Base-by-base conservation (phyloP, 164 flowering plant species). In the Santalum album region DNA sequence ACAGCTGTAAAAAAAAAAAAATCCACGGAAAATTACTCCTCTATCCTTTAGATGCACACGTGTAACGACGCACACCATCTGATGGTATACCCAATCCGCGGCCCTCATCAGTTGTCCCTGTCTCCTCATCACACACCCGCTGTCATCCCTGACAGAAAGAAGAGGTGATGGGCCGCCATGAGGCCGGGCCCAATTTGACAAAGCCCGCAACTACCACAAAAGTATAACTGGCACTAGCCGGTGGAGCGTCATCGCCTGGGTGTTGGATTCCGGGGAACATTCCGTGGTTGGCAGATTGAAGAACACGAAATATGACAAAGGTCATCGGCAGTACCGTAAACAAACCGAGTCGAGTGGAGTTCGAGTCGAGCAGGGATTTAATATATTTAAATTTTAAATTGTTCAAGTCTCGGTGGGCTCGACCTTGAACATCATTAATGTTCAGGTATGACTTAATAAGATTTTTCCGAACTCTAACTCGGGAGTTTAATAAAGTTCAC, bases 111-210 rank as follows among this genome's bases (percentile, higher is more conserved):
- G 15, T n/a, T 63, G 66, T 59, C 65, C 54, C 52, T 52, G n/a
- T n/a, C n/a, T n/a, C n/a, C n/a, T n/a, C n/a, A n/a, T 54, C 55
- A 49, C 32, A 51, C 52, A 60, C 54, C 57, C 36, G 46, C 40
- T 64, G 75, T 68, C 51, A 55, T 66, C 70, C 34, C 69, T 69
- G 79, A 72, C 79, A 75, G 72, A 58, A 65, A 59, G 65, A 65
- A 60, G 70, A 62, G 63, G 70, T 69, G 64, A 64, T 72, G 79
- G 73, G 73, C 65, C 65, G 71, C 72, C 61, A 43, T 46, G 47
- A 54, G 63, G 51, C 61, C 54, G 49, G 56, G 55, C 53, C 60
- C 42, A 38, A 14, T 16, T 16, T 15, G 42, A 16, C 42, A 10
- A 10, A 4, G 0, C 42, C 42, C 42, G 4, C 3, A 7, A 6